Percentiles rank a stretch among this genome's conserved stretches.
These are phyloP conservation scores for Metarhizium album DNA, from an alignment of 2,329 filamentous ascomycete genomes.

Conservation along the genomic window DNA sequence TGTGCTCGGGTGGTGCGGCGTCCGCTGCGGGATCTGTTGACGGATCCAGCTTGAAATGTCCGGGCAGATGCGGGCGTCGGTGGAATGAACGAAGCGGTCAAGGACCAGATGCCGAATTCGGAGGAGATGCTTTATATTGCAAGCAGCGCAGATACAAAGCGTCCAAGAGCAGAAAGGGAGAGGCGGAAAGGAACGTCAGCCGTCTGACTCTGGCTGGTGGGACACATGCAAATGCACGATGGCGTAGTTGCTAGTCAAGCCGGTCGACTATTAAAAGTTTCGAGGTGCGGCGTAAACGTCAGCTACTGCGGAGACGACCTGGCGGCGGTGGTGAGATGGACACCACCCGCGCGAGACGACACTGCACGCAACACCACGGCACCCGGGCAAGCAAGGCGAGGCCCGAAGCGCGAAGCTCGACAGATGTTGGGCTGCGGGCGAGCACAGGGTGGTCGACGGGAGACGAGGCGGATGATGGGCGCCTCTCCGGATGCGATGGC, in stretches of 20 bases:
- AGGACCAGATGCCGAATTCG: conserved; percentile 5
- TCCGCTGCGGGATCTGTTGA: conserved; percentile 24
- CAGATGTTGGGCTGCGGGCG: neutral
- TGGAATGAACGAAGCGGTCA: conserved; percentile 4
- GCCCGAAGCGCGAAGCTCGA: neutral
- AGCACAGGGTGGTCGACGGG: neutral
- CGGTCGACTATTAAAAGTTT: neutral
- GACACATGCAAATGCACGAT: conserved; percentile 6
- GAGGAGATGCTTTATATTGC: neutral
- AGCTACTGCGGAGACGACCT: conserved; percentile 1
- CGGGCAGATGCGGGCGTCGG: conserved; percentile 7
- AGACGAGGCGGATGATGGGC: neutral
- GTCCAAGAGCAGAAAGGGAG: conserved; percentile 9
- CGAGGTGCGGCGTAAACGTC: neutral
- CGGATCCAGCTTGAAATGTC: conserved; percentile 38
- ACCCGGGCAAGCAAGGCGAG: neutral
- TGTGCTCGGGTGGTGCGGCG: conserved; percentile 16
- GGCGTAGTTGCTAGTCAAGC: neutral
- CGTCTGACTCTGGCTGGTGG: neutral
- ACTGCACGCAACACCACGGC: neutral
- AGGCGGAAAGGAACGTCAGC: conserved; percentile 6
- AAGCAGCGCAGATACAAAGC: conserved; percentile 3
- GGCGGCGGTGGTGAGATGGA: too few relatives aligned
- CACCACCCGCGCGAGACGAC: neutral
- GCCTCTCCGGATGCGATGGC: neutral